Base-by-base conservation (phyloP, 108 stramenopile genomes). In the Pseudonitzschia pungens region DNA sequence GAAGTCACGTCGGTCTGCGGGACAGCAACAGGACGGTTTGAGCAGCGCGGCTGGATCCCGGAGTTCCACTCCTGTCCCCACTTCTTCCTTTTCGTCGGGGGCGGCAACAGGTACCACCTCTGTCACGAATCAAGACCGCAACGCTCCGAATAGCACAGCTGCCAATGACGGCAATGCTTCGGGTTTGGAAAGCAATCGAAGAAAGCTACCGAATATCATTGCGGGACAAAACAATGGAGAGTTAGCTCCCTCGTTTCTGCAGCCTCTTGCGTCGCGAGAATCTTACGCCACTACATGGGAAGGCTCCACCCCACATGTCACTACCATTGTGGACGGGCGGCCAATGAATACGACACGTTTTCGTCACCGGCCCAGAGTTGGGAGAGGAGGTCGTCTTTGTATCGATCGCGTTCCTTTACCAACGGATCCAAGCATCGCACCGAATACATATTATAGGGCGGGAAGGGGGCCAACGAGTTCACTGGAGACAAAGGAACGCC, bases 171-270 rank as follows among this genome's bases (percentile, higher is more conserved):
- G 42, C 6, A 11, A 43, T 43, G 9, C 42, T 43, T 43, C 42
- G 6, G 42, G 42, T 43, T 43, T 11, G 65, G 43, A 24, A 62
- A 43, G 9, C 42, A 43, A 43, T 6, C 42, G 43, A 29, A 7
- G 26, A 29, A 50, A 64, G 27, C 55, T 28, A 18, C 70, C 77
- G 28, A 53, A 77, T 20, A 74, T 89, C 16, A 75, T 88, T 31
- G 91, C 94, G 22, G 90, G 89, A 32, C 87, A 87, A 16, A 90
- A 94, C 68, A 76, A 85, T 53, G 92, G 90, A 70, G 86, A 84
- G 53, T 89, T 90, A 18, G 89, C 89, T 2, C 91, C 91, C 21
- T 80, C 72, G 51, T 95, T 88, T 65, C 78, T 92, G 70, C 78
- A 92, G 45, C 90, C 94, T 21, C 75, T 92, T 26, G 26, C 69